These are phyloP conservation scores for Trichopus zeylanicus DNA, from an alignment of 116 monocot genomes.

Conservation along the genomic window DNA sequence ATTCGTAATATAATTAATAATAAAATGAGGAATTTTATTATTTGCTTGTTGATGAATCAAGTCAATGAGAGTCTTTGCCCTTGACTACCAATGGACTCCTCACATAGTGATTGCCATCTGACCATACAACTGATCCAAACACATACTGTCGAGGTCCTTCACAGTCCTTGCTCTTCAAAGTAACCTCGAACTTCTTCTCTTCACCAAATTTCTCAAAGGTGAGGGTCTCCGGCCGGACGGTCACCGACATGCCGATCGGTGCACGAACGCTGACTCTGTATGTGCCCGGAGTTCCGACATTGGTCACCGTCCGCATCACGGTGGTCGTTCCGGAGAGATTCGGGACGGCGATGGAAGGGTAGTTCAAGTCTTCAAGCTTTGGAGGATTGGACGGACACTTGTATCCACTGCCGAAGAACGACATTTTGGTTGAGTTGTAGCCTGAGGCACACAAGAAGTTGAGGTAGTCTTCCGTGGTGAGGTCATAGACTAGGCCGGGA, in stretches of 20 bases:
- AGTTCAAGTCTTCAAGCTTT: slow-evolving; percentile 26
- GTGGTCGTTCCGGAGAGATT: slow-evolving; percentile 1
- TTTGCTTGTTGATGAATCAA: no score
- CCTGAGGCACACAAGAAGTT: slow-evolving; percentile 10
- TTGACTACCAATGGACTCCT: not conserved
- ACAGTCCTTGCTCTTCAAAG: not conserved
- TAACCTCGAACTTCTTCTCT: not conserved
- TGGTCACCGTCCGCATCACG: slow-evolving; percentile 16
- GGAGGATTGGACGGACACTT: slow-evolving; percentile 1
- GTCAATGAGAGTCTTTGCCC: not conserved
- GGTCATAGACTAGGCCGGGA: slow-evolving; percentile 9
- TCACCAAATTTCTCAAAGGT: not conserved
- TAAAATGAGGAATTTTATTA: no score
- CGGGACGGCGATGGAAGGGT: slow-evolving; percentile 27
- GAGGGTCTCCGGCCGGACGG: not conserved
- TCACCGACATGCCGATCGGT: not conserved
- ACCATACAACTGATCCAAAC: slow-evolving; percentile 1
- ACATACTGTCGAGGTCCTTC: not conserved
- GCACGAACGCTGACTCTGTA: not conserved
- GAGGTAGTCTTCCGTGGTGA: slow-evolving; percentile 2
- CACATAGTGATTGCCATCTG: slow-evolving; percentile 3
- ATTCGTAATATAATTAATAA: no score
- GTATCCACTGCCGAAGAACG: not conserved
- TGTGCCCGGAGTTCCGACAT: slow-evolving; percentile 15
- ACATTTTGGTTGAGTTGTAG: slow-evolving; percentile 5